Base-by-base conservation (phyloP, 495 filamentous ascomycete species). In the Friedmanniomyces simplex region DNA sequence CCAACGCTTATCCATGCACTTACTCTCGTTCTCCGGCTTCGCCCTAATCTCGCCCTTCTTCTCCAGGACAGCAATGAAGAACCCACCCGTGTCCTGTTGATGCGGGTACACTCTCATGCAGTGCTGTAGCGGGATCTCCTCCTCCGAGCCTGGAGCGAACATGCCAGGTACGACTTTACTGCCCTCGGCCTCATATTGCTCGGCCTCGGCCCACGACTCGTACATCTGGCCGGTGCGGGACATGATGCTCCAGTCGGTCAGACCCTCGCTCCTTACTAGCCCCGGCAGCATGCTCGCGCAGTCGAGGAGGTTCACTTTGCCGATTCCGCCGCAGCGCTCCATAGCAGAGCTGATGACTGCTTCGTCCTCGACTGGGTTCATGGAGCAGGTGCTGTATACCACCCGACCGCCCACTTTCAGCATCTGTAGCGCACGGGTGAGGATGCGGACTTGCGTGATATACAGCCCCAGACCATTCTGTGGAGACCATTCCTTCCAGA, bases 311-410 rank as follows among this genome's bases (percentile, higher is more conserved):
- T 81, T 75, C 32, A 97, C 86, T 64, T 91, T 94, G 24, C 79
- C 78, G 1, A 80, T 67, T 8, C 93, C 93, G 58, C 93, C 93
- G 64, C 91, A 97, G 42, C 90, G 80, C 58, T 89, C 86, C 63
- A 97, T 95, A 3, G 94, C 91, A 48, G 73, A 75, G 1, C 86
- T 78, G 55, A 98, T 72, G 21, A 97, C 89, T n/a, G 94, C 86
- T 74, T 98, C 93, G 66, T 98, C 95, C 70, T 98, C 93, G 22
- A 97, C 78, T 0, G 93, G 91, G 71, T 96, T 98, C 86, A 98
- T 86, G 70, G 88, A 94, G 75, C 93, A 98, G n/a, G 93, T 97
- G 6, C 91, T 96, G 73, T 97, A 98, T 25, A 97, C 90, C 10
- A 96, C 85, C 47, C 89, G 81, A 57, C 93, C 93, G 32, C 93